Percentiles rank a stretch among this genome's conserved stretches.
These are phyloP conservation scores for Solanum peruvianum DNA, from an alignment of 257 asterid species.

Conservation along the genomic window DNA sequence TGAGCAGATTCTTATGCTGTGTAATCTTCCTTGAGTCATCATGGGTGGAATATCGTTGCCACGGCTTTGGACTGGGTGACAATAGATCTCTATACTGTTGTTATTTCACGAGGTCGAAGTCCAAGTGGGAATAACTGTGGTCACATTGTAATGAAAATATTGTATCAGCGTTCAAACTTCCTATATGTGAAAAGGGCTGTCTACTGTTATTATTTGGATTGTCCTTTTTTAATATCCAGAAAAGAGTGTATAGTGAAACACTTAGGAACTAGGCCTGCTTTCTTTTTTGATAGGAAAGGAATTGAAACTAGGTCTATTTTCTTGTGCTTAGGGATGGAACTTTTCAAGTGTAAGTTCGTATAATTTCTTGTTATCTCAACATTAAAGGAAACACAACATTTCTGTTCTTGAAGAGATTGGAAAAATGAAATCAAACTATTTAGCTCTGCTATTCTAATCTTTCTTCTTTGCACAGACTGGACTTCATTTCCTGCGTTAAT, in stretches of 20 bases:
- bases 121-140: neutral
- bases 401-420: neutral
- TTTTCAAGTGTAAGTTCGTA: neutral
- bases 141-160: neutral
- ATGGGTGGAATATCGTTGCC: neutral
- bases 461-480: neutral
- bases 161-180: neutral
- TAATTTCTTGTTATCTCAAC: neutral
- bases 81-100: neutral
- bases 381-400: neutral
- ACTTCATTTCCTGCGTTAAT: neutral
- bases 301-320: neutral
- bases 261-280: neutral
- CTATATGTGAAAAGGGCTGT: neutral
- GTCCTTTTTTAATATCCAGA: neutral
- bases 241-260: neutral
- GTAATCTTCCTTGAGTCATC: neutral
- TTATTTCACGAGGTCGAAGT: neutral
- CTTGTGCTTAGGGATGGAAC: neutral
- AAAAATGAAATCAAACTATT: neutral
- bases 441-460: neutral
- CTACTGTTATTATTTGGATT: neutral
- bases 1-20: slow-evolving; percentile 9
- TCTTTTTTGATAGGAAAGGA: neutral
- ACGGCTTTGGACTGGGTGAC: neutral